phyloP scores from a whole-genome alignment of 1,284 basidiomycete genomes.

The Moesziomyces parantarcticus region DNA sequence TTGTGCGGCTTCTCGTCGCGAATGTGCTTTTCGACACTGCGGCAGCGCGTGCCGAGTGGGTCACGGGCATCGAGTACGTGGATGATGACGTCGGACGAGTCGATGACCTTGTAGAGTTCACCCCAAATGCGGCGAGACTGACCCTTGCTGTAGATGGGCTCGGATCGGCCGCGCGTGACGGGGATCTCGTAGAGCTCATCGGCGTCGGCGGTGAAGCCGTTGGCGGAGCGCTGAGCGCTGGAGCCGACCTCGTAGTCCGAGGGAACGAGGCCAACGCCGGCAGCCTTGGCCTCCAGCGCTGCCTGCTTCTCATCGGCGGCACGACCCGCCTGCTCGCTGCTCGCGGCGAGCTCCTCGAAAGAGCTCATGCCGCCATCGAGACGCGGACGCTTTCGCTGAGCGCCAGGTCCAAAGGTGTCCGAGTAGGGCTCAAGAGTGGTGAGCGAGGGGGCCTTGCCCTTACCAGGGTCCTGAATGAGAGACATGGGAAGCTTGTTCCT shows the following conservation, averaged over 20 bases:
- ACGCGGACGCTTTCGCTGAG: slow-evolving; percentile 65
- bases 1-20: slow-evolving; percentile 97
- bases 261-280: slow-evolving; percentile 62
- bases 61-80: slow-evolving; percentile 97
- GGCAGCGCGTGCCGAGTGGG: slow-evolving; percentile 95
- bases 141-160: slow-evolving; percentile 67
- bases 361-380: slow-evolving; percentile 61
- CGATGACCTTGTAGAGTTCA: slow-evolving; percentile 99
- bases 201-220: slow-evolving; percentile 52
- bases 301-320: slow-evolving; percentile 57
- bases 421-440: slow-evolving; percentile 63
- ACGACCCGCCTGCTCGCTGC: slow-evolving; percentile 48
- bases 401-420: slow-evolving; percentile 65
- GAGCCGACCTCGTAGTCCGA: slow-evolving; percentile 64
- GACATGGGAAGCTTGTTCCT: slow-evolving; percentile 67
- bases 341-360: slow-evolving; percentile 64
- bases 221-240: slow-evolving; percentile 51
- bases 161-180: slow-evolving; percentile 64
- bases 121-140: slow-evolving; percentile 82
- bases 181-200: slow-evolving; percentile 64
- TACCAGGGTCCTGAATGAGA: slow-evolving; percentile 61
- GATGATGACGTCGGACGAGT: slow-evolving; percentile 95
- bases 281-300: slow-evolving; percentile 52
- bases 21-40: slow-evolving; percentile 92
- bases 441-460: slow-evolving; percentile 61